These are phyloP conservation scores for Puya raimondii DNA, from an alignment of 176 grass and related monocot species.

Conservation along the genomic window DNA sequence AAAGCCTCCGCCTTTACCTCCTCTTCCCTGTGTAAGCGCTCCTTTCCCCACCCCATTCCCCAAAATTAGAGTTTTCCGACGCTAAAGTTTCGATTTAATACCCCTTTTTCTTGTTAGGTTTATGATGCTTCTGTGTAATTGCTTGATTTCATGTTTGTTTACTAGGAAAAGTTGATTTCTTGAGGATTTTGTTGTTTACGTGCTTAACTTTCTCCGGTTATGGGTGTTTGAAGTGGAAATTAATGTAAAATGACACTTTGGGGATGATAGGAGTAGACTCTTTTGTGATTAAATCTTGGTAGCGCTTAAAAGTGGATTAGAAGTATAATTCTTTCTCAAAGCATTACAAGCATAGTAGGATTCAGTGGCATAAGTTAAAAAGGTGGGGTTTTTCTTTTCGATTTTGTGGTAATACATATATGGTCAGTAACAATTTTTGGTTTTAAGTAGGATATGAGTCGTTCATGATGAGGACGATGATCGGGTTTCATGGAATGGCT, in stretches of 20 bases:
- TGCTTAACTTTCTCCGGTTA: neutral
- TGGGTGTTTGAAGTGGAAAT: neutral
- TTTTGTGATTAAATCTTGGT: neutral
- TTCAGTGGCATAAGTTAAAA: too few relatives aligned
- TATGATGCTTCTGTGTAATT: neutral
- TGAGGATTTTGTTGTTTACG: neutral
- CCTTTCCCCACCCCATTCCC: neutral
- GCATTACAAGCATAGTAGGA: too few relatives aligned
- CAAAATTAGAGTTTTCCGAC: neutral
- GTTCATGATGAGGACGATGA: too few relatives aligned
- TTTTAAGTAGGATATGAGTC: too few relatives aligned
- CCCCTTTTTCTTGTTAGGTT: neutral
- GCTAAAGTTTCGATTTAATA: neutral
- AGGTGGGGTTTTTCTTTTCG: too few relatives aligned
- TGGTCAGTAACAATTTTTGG: too few relatives aligned
- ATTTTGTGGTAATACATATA: too few relatives aligned
- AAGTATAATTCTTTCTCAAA: neutral
- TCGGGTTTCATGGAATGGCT: too few relatives aligned
- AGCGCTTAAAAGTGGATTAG: neutral
- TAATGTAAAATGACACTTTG: neutral
- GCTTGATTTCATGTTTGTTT: neutral
- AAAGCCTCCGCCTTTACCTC: neutral
- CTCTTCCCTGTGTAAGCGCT: neutral
- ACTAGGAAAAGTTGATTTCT: neutral
- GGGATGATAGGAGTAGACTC: neutral